Conservation (phyloP, 257 asterid species). For the Apocynum venetum region DNA sequence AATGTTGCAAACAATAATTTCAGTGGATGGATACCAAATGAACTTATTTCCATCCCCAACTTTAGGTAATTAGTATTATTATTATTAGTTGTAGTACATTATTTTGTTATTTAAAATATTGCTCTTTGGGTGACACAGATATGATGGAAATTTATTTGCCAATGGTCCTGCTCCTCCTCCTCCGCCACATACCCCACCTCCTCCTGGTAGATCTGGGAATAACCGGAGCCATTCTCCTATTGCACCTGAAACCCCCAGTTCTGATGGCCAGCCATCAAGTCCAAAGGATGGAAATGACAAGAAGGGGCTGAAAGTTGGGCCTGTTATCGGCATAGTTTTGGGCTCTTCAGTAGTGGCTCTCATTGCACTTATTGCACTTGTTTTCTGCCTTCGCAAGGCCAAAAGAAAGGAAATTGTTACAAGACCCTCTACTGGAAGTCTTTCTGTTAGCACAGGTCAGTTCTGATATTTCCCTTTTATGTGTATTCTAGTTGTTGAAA, state of each 20-base stretch:
- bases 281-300: conserved; percentile 36
- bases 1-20: conserved; percentile 88
- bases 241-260: conserved; percentile 40
- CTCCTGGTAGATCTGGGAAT: conserved; percentile 62
- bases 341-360: conserved; percentile 58
- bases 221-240: conserved; percentile 37
- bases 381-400: conserved; percentile 57
- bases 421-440: conserved; percentile 62
- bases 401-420: conserved; percentile 70
- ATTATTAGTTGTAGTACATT: not conserved
- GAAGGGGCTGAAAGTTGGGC: conserved; percentile 60
- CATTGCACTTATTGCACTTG: conserved; percentile 49
- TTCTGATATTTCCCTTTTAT: conserved; percentile 18
- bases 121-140: conserved; percentile 44
- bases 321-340: conserved; percentile 71
- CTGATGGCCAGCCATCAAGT: conserved; percentile 34
- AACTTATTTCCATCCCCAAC: conserved; percentile 61
- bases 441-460: conserved; percentile 48
- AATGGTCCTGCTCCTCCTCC: conserved; percentile 97
- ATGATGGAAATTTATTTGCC: conserved; percentile 67
- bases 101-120: conserved; percentile 18
- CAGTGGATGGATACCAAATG: conserved; percentile 90
- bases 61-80: conserved; percentile 49
- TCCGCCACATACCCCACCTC: conserved; percentile 82
- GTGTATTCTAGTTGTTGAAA: not conserved